Percentiles rank a stretch among this genome's conserved stretches.
Conservation (phyloP, 176 grass and related monocot genomes). For the Thalia dealbata region DNA sequence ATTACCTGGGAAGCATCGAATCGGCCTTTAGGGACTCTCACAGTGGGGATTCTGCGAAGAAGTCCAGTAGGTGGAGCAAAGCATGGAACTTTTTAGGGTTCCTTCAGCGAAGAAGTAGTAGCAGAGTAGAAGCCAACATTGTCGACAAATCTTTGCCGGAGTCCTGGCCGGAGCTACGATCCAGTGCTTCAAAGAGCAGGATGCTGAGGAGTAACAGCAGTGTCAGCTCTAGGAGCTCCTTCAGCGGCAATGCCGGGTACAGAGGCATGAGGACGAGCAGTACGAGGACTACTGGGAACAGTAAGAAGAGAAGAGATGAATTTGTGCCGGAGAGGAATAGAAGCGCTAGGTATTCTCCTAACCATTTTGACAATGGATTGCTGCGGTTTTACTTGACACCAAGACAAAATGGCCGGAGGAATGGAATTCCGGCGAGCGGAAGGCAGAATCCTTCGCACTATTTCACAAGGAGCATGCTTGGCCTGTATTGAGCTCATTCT, state of each 20-base stretch:
- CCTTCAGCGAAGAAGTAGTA: constrained; percentile 42
- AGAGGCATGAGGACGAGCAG: constrained; percentile 46
- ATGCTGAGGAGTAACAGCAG: constrained; percentile 68
- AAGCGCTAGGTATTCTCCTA: constrained; percentile 43
- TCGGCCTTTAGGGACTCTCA: constrained; percentile 22
- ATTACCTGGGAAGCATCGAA: constrained; percentile 40
- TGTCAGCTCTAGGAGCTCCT: constrained; percentile 55
- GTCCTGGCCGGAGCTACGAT: constrained; percentile 43
- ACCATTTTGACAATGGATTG: constrained; percentile 26
- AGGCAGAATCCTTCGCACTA: constrained; percentile 44
- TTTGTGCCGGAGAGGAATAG: constrained; percentile 50
- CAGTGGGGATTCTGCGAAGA: constrained; percentile 26
- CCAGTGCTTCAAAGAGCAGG: constrained; percentile 36
- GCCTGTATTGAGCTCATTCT: constrained; percentile 41
- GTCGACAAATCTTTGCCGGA: constrained; percentile 24
- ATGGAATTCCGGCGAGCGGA: constrained; percentile 43
- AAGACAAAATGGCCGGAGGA: constrained; percentile 23
- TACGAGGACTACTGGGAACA: constrained; percentile 24
- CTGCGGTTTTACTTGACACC: constrained; percentile 36
- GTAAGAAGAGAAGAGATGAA: constrained; percentile 52
- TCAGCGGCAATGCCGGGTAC: constrained; percentile 20
- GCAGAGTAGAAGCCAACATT: constrained; percentile 25
- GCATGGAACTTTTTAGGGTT: constrained; percentile 80
- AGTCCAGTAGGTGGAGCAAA: constrained; percentile 61
- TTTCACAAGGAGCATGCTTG: constrained; percentile 72